Base-by-base conservation (phyloP, 352 stramenopile genomes). In the Globisporangium parvum region DNA sequence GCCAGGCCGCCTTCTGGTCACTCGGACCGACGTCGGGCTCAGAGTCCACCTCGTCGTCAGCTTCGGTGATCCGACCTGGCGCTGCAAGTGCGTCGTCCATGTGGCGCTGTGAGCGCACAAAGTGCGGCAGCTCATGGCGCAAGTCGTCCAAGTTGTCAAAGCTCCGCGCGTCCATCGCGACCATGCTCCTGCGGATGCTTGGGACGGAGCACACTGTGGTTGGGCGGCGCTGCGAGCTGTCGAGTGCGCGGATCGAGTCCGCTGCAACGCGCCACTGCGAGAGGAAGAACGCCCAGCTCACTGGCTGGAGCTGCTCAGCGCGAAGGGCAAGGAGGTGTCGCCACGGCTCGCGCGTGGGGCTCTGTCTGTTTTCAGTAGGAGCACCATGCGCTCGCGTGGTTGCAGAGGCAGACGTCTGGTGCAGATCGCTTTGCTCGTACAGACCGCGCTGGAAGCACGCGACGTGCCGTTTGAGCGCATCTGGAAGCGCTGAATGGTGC, bases 261-360 rank as follows among this genome's bases (percentile, higher is more conserved):
- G 35, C 50, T 18, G 64, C 53, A 24, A 67, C 63, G 6, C 73
- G 69, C 77, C 77, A 88, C 42, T 75, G 77, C 3, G 74, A 63
- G 26, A 88, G 66, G 47, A 86, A 83, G 0, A 77, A 48, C 3
- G 66, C 54, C 77, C 77, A 88, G 41, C 70, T 85, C 24, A 88
- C 52, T 0, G 71, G 67, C 17, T 63, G 53, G 20, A 82, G 56
- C 23, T 78, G 62, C 5, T 77, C 60, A 2, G 82, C 45, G 11
- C 67, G 55, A 9, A 77, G 55, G 1, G 49, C 31, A 6, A 81
- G 65, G n/a, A 76, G 59, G 42, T 60, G 55, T 11, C 62, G 51
- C 69, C 64, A 74, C 17, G 58, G 62, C 24, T 57, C 59, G 8
- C 63, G 48, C 21, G 66, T 49, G 28, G 47, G 26, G 28, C 20